These are phyloP conservation scores for Boletus coccyginus DNA, from an alignment of 768 basidiomycete genomes.

Conservation along the genomic window DNA sequence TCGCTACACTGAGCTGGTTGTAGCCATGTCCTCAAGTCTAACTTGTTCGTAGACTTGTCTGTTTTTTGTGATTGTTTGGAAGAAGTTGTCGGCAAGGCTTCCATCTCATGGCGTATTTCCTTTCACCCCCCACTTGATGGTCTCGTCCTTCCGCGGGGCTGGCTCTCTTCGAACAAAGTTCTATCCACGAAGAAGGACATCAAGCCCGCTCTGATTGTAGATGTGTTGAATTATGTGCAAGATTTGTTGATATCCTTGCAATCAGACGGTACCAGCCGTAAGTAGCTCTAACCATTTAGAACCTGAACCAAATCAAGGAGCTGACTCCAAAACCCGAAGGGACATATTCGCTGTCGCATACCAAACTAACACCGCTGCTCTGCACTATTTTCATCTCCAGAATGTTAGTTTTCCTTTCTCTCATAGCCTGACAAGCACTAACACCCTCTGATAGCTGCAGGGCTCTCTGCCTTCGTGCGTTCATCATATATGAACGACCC, in stretches of 20 bases:
- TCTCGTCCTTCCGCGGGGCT: conserved; percentile 52
- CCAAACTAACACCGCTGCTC: conserved; percentile 10
- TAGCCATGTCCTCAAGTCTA: conserved; percentile 43
- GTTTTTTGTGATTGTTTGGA: conserved; percentile 40
- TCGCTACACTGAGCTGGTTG: background rate
- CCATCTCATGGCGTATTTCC: conserved; percentile 34
- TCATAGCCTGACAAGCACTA: background rate
- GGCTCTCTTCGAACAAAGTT: conserved; percentile 35
- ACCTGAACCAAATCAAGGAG: too few species aligned
- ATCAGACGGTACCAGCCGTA: conserved; percentile 25
- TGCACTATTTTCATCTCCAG: conserved; percentile 44
- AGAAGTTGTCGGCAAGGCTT: conserved; percentile 39
- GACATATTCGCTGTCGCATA: background rate
- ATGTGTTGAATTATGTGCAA: conserved; percentile 18
- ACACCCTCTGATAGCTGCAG: conserved; percentile 40
- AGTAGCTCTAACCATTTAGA: background rate
- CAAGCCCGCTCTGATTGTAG: background rate
- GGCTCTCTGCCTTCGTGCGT: conserved; percentile 47
- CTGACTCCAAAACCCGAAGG: background rate
- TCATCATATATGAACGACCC: background rate
- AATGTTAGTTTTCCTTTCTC: conserved; percentile 36
- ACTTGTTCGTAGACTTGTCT: conserved; percentile 35
- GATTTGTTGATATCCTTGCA: conserved; percentile 30
- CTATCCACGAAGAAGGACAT: conserved; percentile 13
- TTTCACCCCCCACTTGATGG: conserved; percentile 35